Evolutionary conservation across 2,329 filamentous ascomycete species (phyloP).

Genomic region (Hymenoscyphus occultus): DNA sequence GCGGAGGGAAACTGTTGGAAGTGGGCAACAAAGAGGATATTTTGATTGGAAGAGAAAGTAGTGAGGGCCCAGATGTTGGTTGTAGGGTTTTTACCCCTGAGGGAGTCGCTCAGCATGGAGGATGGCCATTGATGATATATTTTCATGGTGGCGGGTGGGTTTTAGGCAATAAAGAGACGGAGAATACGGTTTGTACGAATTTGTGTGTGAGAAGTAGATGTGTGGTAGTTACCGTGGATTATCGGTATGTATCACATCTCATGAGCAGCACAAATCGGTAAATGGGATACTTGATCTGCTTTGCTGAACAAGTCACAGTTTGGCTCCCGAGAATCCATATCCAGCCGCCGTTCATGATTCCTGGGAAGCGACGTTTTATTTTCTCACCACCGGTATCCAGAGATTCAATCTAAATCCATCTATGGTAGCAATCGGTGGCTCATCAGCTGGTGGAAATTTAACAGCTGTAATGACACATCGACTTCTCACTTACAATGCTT

Average conservation of each 20-base stretch:
- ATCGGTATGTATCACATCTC: conserved; percentile 40
- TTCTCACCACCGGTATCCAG: conserved; percentile 22
- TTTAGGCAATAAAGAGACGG: conserved; percentile 54
- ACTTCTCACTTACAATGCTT: conserved; percentile 28
- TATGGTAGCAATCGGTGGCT: conserved; percentile 48
- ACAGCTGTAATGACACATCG: conserved; percentile 53
- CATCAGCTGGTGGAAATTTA: conserved; percentile 52
- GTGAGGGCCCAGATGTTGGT: conserved; percentile 45
- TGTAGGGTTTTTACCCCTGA: conserved; percentile 51
- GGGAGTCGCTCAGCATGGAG: conserved; percentile 39
- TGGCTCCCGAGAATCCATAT: conserved; percentile 55
- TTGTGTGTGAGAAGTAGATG: conserved; percentile 48
- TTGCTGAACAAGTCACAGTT: conserved; percentile 35
- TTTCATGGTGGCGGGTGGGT: conserved; percentile 60
- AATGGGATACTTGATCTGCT: no score
- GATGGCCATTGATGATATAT: conserved; percentile 51
- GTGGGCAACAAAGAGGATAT: conserved; percentile 37
- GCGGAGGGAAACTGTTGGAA: conserved; percentile 46
- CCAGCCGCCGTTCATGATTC: conserved; percentile 56
- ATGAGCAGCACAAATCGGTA: neutral
- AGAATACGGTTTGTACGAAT: conserved; percentile 56
- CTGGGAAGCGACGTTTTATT: conserved; percentile 54
- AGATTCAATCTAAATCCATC: conserved; percentile 42
- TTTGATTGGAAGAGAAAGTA: conserved; percentile 36
- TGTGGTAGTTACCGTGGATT: conserved; percentile 55